Evolutionary conservation across 345 rosid genomes (phyloP), one percentile per base, ranked within the genome.

Genomic region (Limnanthes douglasii): DNA sequence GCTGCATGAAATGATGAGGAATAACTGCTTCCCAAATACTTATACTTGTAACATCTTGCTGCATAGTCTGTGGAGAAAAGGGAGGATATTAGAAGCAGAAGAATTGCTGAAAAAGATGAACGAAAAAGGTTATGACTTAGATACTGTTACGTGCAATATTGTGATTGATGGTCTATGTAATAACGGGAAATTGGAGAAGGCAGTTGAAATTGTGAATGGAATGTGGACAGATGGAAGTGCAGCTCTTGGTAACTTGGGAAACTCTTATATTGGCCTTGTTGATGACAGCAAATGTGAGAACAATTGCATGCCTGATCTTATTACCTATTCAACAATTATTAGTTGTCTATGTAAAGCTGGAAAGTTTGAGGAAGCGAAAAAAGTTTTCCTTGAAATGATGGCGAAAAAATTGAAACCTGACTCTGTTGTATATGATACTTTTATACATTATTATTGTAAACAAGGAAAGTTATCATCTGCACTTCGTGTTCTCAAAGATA

Each of bases 201-300:
- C 96, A 39, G 55, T 84, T 41, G 88, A 84, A 61, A 69, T 90
- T 34, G 77, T 66, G 31, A 59, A 46, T 53, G 85, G 64, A 35
- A 70, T 90, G 96, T 80, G 88, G 71, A 69, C 50, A 23, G 73
- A 72, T 41, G 94, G 94, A 66, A 75, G 78, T 60, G 92, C 92
- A 50, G 96, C 94, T 62, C 82, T 90, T 51, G 93, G 78, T 38
- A 73, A 66, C 50, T 34, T 84, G 50, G 94, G 95, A 17, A 80
- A 74, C 61, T 72, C 86, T 20, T 76, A 59, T 61, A 53, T 77
- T 18, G 70, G 73, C 53, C 70, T 80, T 24, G 83, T 76, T 41
- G 84, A 83, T 61, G 75, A 62, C 31, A 60, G 61, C 60, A 50
- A 53, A 53, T 46, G 47, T 11, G 50, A 59, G 55, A 84, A 61